phyloP scores from a whole-genome alignment of 2,329 filamentous ascomycete genomes.

The Cordyceps cicadae region DNA sequence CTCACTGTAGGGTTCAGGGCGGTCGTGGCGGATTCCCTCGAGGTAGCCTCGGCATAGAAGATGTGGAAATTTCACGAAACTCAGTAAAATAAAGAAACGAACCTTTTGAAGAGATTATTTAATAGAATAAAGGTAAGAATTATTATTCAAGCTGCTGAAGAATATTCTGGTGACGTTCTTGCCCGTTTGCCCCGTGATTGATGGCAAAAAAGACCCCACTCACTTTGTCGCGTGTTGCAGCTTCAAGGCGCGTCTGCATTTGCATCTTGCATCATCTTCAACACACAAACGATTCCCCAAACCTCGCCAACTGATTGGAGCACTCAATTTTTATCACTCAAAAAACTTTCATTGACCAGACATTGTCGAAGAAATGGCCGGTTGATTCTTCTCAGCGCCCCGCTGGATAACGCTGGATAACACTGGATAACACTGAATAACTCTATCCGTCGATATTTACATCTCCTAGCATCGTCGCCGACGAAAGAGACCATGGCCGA shows the following conservation, averaged over 20 bases:
- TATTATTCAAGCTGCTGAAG: not conserved
- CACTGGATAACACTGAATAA: not conserved
- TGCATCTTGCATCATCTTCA: not conserved
- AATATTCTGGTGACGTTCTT: not conserved
- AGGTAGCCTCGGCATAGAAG: too few species aligned
- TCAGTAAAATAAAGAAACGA: too few species aligned
- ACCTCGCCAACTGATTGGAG: too few species aligned
- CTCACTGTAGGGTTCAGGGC: too few species aligned
- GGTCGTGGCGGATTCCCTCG: too few species aligned
- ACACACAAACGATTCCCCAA: not conserved
- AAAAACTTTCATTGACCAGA: not conserved
- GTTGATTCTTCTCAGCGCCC: not conserved
- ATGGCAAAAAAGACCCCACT: not conserved
- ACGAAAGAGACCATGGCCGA: constrained; percentile 8
- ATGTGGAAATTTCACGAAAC: too few species aligned
- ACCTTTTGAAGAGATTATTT: not conserved
- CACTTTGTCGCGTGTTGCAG: not conserved
- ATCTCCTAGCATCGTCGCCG: not conserved
- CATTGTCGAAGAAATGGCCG: not conserved
- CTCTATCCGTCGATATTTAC: not conserved
- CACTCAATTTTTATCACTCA: not conserved
- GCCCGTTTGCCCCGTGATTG: not conserved
- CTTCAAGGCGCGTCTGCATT: not conserved
- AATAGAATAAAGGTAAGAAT: not conserved
- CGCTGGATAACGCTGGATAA: not conserved